Evolutionary conservation across 129 eudicot species (phyloP), one percentile per base, ranked within the genome.

Genomic region (Tanacetum coccineum): DNA sequence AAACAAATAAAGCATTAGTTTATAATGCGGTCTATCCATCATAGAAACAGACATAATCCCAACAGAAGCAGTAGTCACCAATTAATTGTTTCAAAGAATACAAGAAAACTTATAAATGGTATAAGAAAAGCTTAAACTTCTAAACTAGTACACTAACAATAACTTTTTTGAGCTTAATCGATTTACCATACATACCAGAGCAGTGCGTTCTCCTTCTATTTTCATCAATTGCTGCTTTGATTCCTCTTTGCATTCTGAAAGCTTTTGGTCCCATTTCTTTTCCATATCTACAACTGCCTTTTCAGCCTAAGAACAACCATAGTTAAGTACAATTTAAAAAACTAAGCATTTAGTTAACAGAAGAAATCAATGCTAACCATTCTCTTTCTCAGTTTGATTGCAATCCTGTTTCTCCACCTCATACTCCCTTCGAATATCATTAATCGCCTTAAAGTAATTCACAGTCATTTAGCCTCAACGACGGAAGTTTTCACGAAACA

Each of bases 331-430:
- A 10, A 48, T 28, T 59, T 39, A 28, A 32, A n/a, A n/a, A 12
- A 73, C 50, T 45, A 39, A n/a, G 19, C 54, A 14, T 36, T 40
- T 42, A 67, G n/a, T 44, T 62, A 39, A 13, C 51, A 74, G 14
- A 75, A 50, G 26, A 68, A 50, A 21, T 9, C 2, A 76, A 17
- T 15, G 47, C 57, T 32, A 26, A 89, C 99, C 99, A n/a, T 94
- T 89, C 79, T 84, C 95, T 79, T 87, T 86, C 80, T 89, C 97
- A 64, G 70, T 56, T 77, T 86, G 61, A 84, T n/a, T 57, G 48
- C 81, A 81, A 67, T 84, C 97, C 78, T 71, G 87, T 78, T 89
- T 94, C 73, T 94, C 99, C 66, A 70, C 78, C 77, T 94, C 99
- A 76, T 79, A 86, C 87, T 78, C 89, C 83, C 80, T 86, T 66